These are phyloP conservation scores for Aspergillus flavus DNA, from an alignment of 2,329 filamentous ascomycete genomes.

Conservation along the genomic window DNA sequence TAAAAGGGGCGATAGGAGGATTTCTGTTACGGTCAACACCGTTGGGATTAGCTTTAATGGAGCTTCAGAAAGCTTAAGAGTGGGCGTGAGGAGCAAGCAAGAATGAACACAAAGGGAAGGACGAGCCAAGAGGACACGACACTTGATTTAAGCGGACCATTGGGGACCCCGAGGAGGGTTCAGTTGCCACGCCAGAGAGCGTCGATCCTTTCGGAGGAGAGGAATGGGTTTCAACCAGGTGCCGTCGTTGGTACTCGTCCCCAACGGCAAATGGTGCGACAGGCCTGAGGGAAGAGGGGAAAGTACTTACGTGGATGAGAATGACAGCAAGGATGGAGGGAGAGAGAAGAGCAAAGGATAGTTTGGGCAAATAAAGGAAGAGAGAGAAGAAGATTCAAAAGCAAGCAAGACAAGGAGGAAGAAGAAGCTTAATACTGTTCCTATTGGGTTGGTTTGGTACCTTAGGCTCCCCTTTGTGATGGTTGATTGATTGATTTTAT, in stretches of 20 bases:
- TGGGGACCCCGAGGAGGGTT: background rate
- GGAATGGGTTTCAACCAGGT: constrained; percentile 29
- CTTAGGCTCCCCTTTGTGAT: constrained; percentile 1
- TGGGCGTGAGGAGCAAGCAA: background rate
- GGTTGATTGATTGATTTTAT: background rate
- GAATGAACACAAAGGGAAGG: constrained; percentile 16
- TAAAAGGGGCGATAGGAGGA: background rate
- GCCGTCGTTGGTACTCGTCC: constrained; percentile 30
- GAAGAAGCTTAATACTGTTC: constrained; percentile 7
- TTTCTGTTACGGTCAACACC: background rate
- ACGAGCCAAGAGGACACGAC: constrained; percentile 18
- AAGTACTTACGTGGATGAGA: background rate
- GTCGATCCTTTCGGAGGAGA: constrained; percentile 29
- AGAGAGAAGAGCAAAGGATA: too few relatives aligned
- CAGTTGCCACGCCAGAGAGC: constrained; percentile 16
- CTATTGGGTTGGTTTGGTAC: constrained; percentile 1
- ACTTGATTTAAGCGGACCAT: constrained; percentile 21
- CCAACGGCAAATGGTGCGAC: constrained; percentile 12
- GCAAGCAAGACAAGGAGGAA: constrained; percentile 8
- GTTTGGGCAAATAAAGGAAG: constrained; percentile 13
- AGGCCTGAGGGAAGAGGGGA: background rate
- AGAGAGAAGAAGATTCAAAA: constrained; percentile 17
- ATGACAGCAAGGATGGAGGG: constrained; percentile 12
- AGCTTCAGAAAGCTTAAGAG: background rate
- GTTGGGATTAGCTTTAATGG: background rate